A percentile compares a stretch with the other conserved stretches of the same genome.
Conservation (phyloP, 139 green algal genomes). For the Chloropicon primus region DNA sequence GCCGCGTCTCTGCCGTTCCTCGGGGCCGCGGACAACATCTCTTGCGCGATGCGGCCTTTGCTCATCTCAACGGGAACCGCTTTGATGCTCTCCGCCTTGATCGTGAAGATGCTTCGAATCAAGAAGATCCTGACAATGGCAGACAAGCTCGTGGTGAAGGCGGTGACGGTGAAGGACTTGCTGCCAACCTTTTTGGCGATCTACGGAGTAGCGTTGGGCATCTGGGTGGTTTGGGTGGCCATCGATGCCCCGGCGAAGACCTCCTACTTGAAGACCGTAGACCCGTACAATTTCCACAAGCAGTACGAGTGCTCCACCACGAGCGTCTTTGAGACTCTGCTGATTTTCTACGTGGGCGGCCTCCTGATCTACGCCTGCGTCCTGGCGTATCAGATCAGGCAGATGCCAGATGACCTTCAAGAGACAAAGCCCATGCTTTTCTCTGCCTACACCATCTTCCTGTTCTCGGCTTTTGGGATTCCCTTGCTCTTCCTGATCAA, state of each 20-base stretch:
- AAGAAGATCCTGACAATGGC: background rate
- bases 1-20: background rate
- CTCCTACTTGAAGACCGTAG: background rate
- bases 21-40: background rate
- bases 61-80: background rate
- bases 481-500: background rate
- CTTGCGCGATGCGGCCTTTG: background rate
- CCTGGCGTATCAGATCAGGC: background rate
- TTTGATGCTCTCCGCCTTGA: background rate
- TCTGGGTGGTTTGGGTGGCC: background rate
- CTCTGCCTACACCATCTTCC: background rate
- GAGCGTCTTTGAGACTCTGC: background rate
- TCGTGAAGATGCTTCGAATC: background rate
- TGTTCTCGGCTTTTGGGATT: background rate
- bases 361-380: background rate
- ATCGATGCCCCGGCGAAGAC: background rate
- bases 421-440: background rate
- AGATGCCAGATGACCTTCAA: background rate
- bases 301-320: background rate
- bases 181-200: background rate
- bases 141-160: background rate
- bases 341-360: background rate
- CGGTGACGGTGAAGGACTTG: background rate
- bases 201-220: background rate
- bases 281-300: background rate